Conservation (phyloP, 192 early-diverging fungal genomes). For the Lobosporangium transversale region DNA sequence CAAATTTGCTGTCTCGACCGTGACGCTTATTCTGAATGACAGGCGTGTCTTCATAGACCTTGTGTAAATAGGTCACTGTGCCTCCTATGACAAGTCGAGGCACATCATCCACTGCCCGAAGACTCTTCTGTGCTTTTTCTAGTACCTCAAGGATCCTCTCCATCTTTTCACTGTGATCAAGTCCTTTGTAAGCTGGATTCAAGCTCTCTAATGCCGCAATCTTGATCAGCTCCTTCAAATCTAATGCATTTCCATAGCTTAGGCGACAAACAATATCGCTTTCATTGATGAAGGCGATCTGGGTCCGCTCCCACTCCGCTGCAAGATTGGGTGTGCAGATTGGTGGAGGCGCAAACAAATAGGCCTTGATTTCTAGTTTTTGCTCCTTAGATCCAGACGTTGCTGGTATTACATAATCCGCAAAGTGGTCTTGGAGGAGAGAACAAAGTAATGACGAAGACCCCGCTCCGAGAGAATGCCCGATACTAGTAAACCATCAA, state of each 20-base stretch:
- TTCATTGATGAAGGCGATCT: slow-evolving; percentile 55
- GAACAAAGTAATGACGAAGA: slow-evolving; percentile 41
- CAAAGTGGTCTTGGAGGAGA: slow-evolving; percentile 49
- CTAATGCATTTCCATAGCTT: slow-evolving; percentile 54
- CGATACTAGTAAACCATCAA: slow-evolving; percentile 25
- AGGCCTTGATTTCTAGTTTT: slow-evolving; percentile 46
- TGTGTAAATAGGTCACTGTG: slow-evolving; percentile 51
- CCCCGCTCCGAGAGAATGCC: slow-evolving; percentile 55
- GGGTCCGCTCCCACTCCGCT: slow-evolving; percentile 35
- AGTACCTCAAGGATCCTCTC: slow-evolving; percentile 32
- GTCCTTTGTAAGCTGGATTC: slow-evolving; percentile 40
- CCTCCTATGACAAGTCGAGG: slow-evolving; percentile 46
- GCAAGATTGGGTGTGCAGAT: slow-evolving; percentile 51
- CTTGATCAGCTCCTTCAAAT: slow-evolving; percentile 58
- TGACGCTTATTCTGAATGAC: slow-evolving; percentile 35
- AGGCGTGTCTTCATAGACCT: slow-evolving; percentile 44
- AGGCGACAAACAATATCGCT: slow-evolving; percentile 53
- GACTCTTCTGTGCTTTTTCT: slow-evolving; percentile 33
- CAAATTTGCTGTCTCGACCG: slow-evolving; percentile 25
- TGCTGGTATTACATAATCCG: slow-evolving; percentile 12
- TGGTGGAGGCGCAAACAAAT: slow-evolving; percentile 52
- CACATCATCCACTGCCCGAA: slow-evolving; percentile 31
- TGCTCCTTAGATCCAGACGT: background rate
- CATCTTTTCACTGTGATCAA: slow-evolving; percentile 30
- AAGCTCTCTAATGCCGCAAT: slow-evolving; percentile 48